Conservation (phyloP, 768 basidiomycete species). For the Mycena maculata region DNA sequence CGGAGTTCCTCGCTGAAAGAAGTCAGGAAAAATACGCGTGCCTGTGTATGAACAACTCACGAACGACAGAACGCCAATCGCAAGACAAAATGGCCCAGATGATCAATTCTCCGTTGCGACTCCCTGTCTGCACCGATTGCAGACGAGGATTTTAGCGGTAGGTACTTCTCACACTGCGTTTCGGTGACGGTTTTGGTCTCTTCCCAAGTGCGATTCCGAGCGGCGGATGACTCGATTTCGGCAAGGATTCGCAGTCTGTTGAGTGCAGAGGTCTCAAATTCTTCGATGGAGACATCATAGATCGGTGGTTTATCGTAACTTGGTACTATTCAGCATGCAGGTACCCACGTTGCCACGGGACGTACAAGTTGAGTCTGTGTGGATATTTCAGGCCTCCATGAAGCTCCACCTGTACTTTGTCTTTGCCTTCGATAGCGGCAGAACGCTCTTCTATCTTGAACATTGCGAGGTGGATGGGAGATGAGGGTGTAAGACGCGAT, state of each 20-base stretch:
- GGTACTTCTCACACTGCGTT: constrained; percentile 76
- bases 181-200: constrained; percentile 76
- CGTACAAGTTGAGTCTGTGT: constrained; percentile 84
- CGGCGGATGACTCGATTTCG: constrained; percentile 91
- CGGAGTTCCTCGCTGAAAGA: constrained; percentile 85
- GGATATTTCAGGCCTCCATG: constrained; percentile 57
- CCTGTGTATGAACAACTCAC: constrained; percentile 59
- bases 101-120: constrained; percentile 81
- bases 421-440: constrained; percentile 35
- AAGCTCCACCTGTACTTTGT: constrained; percentile 33
- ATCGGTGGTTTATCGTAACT: constrained; percentile 91
- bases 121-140: constrained; percentile 61
- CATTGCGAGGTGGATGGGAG: constrained; percentile 39
- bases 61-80: constrained; percentile 95
- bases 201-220: constrained; percentile 84
- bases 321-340: constrained; percentile 22
- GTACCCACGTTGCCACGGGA: constrained; percentile 29
- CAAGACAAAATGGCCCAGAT: constrained; percentile 93
- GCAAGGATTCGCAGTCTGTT: constrained; percentile 88
- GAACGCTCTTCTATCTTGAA: constrained; percentile 50
- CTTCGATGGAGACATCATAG: constrained; percentile 92
- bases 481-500: background rate
- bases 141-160: constrained; percentile 74
- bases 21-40: constrained; percentile 14
- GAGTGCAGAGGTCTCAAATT: constrained; percentile 93